phyloP scores from a whole-genome alignment of 2,329 filamentous ascomycete genomes.

The Dichotomopilus funicola region DNA sequence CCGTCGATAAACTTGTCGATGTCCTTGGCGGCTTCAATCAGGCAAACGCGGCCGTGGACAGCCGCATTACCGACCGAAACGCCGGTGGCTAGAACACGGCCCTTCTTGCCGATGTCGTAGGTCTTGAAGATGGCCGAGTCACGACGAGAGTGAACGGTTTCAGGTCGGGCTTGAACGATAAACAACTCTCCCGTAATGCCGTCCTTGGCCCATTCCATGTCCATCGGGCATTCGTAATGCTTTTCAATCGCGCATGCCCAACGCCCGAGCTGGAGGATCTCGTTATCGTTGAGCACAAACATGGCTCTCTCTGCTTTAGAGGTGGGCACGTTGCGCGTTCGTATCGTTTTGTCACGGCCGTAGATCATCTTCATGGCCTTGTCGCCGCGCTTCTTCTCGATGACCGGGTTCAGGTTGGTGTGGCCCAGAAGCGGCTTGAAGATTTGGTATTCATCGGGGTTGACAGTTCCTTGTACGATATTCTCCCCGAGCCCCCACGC shows the following conservation, averaged over 20 bases:
- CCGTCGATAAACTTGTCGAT: constrained; percentile 30
- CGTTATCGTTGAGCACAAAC: constrained; percentile 29
- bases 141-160: constrained; percentile 32
- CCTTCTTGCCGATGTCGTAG: constrained; percentile 28
- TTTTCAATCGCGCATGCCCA: constrained; percentile 32
- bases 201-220: constrained; percentile 36
- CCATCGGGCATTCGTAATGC: constrained; percentile 33
- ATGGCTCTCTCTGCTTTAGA: constrained; percentile 30
- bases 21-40: constrained; percentile 27
- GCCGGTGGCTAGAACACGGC: constrained; percentile 26
- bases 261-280: constrained; percentile 31
- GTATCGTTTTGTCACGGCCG: constrained; percentile 22
- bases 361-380: constrained; percentile 33
- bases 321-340: constrained; percentile 32
- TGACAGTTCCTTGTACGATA: constrained; percentile 33
- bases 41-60: constrained; percentile 29
- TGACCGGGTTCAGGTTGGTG: constrained; percentile 26
- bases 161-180: constrained; percentile 33
- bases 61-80: constrained; percentile 31
- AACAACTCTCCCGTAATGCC: constrained; percentile 27
- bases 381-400: constrained; percentile 31
- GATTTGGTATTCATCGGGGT: constrained; percentile 35
- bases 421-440: constrained; percentile 32
- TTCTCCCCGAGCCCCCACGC: constrained; percentile 35
- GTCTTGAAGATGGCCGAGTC: constrained; percentile 29